Evolutionary conservation across 306 rosid species (phyloP).

Genomic region (Dryas alaskensis): DNA sequence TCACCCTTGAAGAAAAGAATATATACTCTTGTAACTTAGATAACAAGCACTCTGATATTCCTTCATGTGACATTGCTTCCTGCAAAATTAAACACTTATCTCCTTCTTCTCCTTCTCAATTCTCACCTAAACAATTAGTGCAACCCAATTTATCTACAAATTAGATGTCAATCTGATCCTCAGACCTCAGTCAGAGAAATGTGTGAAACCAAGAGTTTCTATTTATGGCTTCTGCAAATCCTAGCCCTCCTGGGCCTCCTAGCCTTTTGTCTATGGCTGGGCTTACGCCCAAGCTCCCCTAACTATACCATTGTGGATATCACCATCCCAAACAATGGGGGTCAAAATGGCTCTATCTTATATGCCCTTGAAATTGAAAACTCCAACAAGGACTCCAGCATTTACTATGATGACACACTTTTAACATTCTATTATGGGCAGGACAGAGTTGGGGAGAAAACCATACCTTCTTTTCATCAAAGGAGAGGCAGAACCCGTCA

Average conservation of each 20-base stretch:
- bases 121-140: background rate
- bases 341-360: conserved; percentile 29
- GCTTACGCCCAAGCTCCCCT: conserved; percentile 38
- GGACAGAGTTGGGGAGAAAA: conserved; percentile 35
- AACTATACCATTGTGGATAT: conserved; percentile 32
- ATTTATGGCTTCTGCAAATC: conserved; percentile 22
- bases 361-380: conserved; percentile 41
- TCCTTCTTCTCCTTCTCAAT: background rate
- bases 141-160: background rate
- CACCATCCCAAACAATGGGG: conserved; percentile 20
- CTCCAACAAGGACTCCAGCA: conserved; percentile 41
- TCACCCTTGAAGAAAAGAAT: conserved; percentile 13
- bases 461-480: conserved; percentile 36
- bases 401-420: conserved; percentile 27
- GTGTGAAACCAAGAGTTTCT: conserved; percentile 30
- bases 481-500: conserved; percentile 13
- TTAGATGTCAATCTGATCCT: background rate
- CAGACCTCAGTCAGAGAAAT: background rate
- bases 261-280: conserved; percentile 39
- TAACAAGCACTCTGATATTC: background rate
- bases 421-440: conserved; percentile 39
- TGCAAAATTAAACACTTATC: background rate
- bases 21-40: conserved; percentile 3
- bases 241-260: conserved; percentile 34
- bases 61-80: background rate